phyloP scores from a whole-genome alignment of 202 grass and related monocot genomes.

The Hordeum pubiflorum region DNA sequence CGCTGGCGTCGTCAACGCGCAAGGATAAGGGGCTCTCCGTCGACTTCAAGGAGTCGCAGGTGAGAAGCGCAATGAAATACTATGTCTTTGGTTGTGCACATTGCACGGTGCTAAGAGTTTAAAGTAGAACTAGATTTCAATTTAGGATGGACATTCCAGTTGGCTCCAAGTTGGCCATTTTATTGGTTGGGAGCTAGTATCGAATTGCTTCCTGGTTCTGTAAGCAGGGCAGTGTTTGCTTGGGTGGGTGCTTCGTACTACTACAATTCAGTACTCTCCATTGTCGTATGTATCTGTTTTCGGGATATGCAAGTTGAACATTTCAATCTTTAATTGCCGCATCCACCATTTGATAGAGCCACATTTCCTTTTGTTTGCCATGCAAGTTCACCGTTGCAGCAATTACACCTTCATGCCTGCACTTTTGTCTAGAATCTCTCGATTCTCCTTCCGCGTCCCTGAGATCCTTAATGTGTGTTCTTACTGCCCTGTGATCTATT shows the following conservation, averaged over 20 bases:
- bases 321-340: not conserved
- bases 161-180: not conserved
- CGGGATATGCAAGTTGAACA: not conserved
- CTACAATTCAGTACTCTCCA: not conserved
- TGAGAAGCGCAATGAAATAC: not conserved
- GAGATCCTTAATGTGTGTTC: not conserved
- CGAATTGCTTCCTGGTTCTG: not conserved
- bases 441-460: not conserved
- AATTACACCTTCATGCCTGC: not conserved
- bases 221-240: not conserved
- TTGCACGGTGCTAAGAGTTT: not conserved
- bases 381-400: not conserved
- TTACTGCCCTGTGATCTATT: not conserved
- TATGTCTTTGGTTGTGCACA: not conserved
- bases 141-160: not conserved
- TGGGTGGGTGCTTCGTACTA: not conserved
- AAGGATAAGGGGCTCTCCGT: constrained; percentile 31
- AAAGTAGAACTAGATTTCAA: not conserved
- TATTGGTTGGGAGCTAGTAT: not conserved
- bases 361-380: not conserved
- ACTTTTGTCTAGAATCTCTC: not conserved
- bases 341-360: not conserved
- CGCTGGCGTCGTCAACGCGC: constrained; percentile 32
- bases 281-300: not conserved
- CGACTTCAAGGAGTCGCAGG: constrained; percentile 51